Base-by-base conservation (phyloP, 495 filamentous ascomycete genomes). In the Entonaema liquescens region DNA sequence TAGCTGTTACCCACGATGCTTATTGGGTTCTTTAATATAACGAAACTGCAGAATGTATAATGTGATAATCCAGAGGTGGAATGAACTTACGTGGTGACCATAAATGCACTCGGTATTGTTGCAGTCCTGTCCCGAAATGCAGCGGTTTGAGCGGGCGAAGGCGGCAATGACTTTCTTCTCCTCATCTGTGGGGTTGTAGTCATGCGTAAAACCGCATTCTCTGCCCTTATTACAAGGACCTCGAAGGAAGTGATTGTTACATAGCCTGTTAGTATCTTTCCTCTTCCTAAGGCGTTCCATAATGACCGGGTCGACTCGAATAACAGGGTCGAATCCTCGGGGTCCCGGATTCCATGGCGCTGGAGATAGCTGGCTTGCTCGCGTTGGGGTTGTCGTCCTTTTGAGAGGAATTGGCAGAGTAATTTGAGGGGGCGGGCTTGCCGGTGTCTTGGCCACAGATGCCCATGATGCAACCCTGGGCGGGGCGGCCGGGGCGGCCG, bases 161-260 rank as follows among this genome's bases (percentile, higher is more conserved):
- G 89, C 88, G 2, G 86, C 85, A 70, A 97, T 84, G 0, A 88
- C 89, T 25, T 85, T 83, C 71, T 89, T 81, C 72, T 96, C 92
- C 28, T 86, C 85, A 63, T 86, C 84, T 11, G 84, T 89, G 25
- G 91, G 84, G 71, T 89, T 90, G 78, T 92, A 90, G 36, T 88
- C 81, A 79, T 96, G 93, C 62, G 89, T 87, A 74, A 95, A 93
- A 47, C 86, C 87, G 78, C 93, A 97, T 12, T 87, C 84, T 13
- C 89, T 85, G 61, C 88, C 89, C 67, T 89, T 90, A 35, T 88
- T 84, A 74, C 93, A 96, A 49, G 90, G 90, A 1, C 88, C 87
- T 29, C 92, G 87, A 28, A 97, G 82, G 77, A 89, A 95, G 77
- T 94, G 88, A 68, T 93, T 91, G 76, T 95, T 95, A 86, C 93